Evolutionary conservation across 495 filamentous ascomycete species (phyloP).

Genomic region (Darksidea phi): DNA sequence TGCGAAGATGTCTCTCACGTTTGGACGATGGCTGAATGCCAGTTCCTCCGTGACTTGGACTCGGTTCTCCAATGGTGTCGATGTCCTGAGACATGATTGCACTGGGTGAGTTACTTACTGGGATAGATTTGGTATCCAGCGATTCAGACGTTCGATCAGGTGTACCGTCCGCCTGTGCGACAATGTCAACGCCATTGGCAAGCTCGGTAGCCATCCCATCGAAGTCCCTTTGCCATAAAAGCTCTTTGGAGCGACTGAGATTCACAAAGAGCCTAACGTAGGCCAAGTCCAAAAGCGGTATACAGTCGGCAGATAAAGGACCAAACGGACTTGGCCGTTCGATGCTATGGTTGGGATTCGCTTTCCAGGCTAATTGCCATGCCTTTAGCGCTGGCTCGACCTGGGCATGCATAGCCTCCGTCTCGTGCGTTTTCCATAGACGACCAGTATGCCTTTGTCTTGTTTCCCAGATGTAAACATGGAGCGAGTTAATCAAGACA

Average conservation of each 20-base stretch:
- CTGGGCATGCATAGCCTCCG: slow-evolving; percentile 92
- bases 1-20: slow-evolving; percentile 84
- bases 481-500: slow-evolving; percentile 88
- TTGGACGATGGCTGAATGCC: slow-evolving; percentile 52
- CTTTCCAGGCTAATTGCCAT: slow-evolving; percentile 93
- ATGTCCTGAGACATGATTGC: slow-evolving; percentile 26
- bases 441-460: slow-evolving; percentile 85
- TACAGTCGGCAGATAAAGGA: slow-evolving; percentile 88
- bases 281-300: slow-evolving; percentile 90
- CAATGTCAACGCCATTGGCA: slow-evolving; percentile 71
- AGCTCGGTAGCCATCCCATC: slow-evolving; percentile 90
- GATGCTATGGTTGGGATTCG: slow-evolving; percentile 79
- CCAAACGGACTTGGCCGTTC: slow-evolving; percentile 89
- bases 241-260: slow-evolving; percentile 84
- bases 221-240: slow-evolving; percentile 92
- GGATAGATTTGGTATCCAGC: slow-evolving; percentile 51
- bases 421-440: slow-evolving; percentile 88
- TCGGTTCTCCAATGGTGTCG: slow-evolving; percentile 47
- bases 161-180: slow-evolving; percentile 71
- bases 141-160: slow-evolving; percentile 53
- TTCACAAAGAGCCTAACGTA: slow-evolving; percentile 94
- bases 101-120: slow-evolving; percentile 41
- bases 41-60: slow-evolving; percentile 48
- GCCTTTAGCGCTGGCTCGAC: slow-evolving; percentile 92
- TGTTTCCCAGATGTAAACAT: slow-evolving; percentile 99